Percentiles rank a stretch among this genome's conserved stretches.
Evolutionary conservation across 2,329 filamentous ascomycete species (phyloP).

Genomic region (Aureobasidium uvarum): DNA sequence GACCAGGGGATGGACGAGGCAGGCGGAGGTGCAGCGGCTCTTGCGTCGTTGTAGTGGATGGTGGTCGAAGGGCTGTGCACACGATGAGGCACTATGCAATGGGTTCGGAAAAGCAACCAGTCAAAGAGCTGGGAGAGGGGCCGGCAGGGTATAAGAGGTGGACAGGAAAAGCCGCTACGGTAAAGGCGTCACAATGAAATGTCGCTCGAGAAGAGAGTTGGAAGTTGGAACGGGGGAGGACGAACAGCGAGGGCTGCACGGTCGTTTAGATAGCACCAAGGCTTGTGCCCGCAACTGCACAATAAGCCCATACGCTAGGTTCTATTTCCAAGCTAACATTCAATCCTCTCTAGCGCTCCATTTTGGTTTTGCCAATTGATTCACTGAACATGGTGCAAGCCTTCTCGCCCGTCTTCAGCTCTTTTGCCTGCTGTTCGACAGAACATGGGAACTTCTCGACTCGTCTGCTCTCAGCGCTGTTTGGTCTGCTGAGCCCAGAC

Average conservation of each 20-base stretch:
- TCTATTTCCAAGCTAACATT: slow-evolving; percentile 14
- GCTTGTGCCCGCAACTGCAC: slow-evolving; percentile 3
- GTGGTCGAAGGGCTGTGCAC: background rate
- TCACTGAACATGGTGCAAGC: slow-evolving; percentile 4
- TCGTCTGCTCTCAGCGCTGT: slow-evolving; percentile 5
- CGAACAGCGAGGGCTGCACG: slow-evolving; percentile 8
- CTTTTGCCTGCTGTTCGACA: background rate
- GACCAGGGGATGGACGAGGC: background rate
- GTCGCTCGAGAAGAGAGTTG: slow-evolving; percentile 19
- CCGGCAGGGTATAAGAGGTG: slow-evolving; percentile 16
- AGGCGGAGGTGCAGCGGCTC: background rate
- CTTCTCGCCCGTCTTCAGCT: slow-evolving; percentile 10
- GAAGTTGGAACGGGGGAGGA: background rate
- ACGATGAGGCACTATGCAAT: slow-evolving; percentile 1
- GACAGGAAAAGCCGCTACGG: slow-evolving; percentile 18
- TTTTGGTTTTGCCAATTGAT: background rate
- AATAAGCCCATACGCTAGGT: background rate
- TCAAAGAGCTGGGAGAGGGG: background rate
- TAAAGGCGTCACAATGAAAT: slow-evolving; percentile 14
- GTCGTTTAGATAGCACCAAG: slow-evolving; percentile 18
- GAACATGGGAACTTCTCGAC: background rate
- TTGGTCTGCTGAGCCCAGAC: slow-evolving; percentile 12
- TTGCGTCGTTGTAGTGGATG: slow-evolving; percentile 7
- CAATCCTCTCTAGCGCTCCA: slow-evolving; percentile 4
- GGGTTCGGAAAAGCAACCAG: background rate